Evolutionary conservation across 2,329 filamentous ascomycete genomes (phyloP), one percentile per base, ranked within the genome.

Genomic region (Colletotrichum sp.): DNA sequence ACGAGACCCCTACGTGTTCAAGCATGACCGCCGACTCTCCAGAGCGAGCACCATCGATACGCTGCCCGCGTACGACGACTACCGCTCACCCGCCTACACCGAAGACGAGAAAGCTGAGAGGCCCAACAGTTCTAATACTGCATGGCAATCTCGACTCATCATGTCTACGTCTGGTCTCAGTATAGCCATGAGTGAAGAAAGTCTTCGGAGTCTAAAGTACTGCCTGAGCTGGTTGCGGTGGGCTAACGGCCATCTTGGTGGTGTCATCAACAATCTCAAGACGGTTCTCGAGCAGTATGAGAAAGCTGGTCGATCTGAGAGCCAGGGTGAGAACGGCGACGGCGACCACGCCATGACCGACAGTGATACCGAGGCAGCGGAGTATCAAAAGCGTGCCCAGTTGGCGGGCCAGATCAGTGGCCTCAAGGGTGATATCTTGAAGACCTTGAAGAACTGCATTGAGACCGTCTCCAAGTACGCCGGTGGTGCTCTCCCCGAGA

Each of bases 121-220:
- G 13, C 72, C 79, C 36, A 76, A 79, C 8, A 80, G 80, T 16
- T 78, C 80, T 61, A 80, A 79, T 10, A 76, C 80, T 32, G 82
- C 88, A 81, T 98, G 96, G 95, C 95, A 94, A 77, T 95, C 94
- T 13, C 93, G 96, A 16, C 88, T 98, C 21, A 94, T 98, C 79
- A 94, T 98, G 83, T 96, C 95, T 7, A 98, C 96, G 0, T 98
- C 96, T 1, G 96, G 96, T 1, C 90, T 99, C 1, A 96, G 96
- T 78, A 93, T 98, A 18, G 96, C 97, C 1, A 95, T 99, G 90
- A 98, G 94, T 80, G 94, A 98, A 21, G 94, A 97, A 81, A 98
- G 95, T 26, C 87, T 98, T 10, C 92, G 93, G 67, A 97, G 94
- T 77, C 87, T 99, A 57, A 95, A 95, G 80, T 96, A 95, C 80